Percentiles rank a stretch among this genome's conserved stretches.
Evolutionary conservation across 345 rosid species (phyloP).

Genomic region (Pseudoturritis turrita): DNA sequence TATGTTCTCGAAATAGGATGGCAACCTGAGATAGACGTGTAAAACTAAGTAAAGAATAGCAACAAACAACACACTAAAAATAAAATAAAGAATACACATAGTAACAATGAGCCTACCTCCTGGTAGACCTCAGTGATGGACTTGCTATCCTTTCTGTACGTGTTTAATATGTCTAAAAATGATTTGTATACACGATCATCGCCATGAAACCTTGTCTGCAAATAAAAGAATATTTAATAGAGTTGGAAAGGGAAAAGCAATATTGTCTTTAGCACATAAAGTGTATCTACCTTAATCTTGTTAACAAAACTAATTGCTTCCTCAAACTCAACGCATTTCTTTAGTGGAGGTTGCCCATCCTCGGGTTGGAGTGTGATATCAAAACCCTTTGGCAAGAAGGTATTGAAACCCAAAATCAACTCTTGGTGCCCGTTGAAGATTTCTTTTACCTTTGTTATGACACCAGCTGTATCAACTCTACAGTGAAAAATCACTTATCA

Average conservation of each 20-base stretch:
- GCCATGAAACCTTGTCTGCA: constrained; percentile 80
- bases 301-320: constrained; percentile 91
- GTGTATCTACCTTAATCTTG: constrained; percentile 64
- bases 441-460: constrained; percentile 78
- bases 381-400: constrained; percentile 88
- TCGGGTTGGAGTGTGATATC: constrained; percentile 74
- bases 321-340: constrained; percentile 83
- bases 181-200: constrained; percentile 91
- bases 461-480: constrained; percentile 87
- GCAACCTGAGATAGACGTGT: constrained; percentile 52
- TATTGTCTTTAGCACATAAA: background rate
- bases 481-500: background rate
- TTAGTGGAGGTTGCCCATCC: constrained; percentile 57
- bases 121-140: constrained; percentile 74
- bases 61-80: background rate
- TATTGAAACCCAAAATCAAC: constrained; percentile 83
- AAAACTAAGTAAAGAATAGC: background rate
- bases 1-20: constrained; percentile 60
- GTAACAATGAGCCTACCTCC: constrained; percentile 49
- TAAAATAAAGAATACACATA: background rate
- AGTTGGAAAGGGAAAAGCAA: background rate
- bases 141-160: constrained; percentile 87
- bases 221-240: background rate
- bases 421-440: constrained; percentile 80
- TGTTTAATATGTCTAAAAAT: constrained; percentile 77